Base-by-base conservation (phyloP, 805 yeast species). In the Hanseniaspora jakobsenii region DNA sequence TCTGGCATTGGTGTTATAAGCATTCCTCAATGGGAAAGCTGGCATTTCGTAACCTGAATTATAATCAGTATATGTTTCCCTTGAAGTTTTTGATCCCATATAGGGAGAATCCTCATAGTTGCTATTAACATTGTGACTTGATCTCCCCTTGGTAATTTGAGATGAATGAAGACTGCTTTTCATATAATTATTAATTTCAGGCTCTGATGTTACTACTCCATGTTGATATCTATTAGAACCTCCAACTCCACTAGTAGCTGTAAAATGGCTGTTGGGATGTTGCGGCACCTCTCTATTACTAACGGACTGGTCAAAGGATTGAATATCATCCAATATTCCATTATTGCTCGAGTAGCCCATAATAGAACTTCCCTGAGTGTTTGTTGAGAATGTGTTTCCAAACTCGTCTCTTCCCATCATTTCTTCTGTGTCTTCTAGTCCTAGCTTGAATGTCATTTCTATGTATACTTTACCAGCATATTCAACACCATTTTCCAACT, bases 371-470 rank as follows among this genome's bases (percentile, higher is more conserved):
- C 30, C 36, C 21, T 35, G 19, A 23, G 17, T 27, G 14, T 26
- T 34, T 2, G 46, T 24, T 13, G 39, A 8, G 23, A 42, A 34
- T 6, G 46, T 18, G 22, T 42, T 42, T 22, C 46, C 46, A 13
- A 35, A 42, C 13, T 36, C 41, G 17, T 36, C 47, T 2, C 30
- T 17, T 8, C 47, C 47, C 40, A 36, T 43, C 41, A 43, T 32
- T 23, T 27, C 46, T n/a, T 29, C 17, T 13, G n/a, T 28, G 23
- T 21, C 23, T 29, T 23, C 16, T 8, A 34, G 24, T 28, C 50
- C 57, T 1, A 95, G 91, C 56, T 83, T 84, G 56, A 84, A 91
- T 0, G 96, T 85, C 81, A 91, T 78, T 55, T 91, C 97, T 45
- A 91, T 63, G 60, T 77, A 89, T 1, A 91, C 75, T 59, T 75